Percentiles rank a stretch among this genome's conserved stretches.
Evolutionary conservation across 2,329 filamentous ascomycete genomes (phyloP).

Genomic region (Colletotrichum simmondsii): DNA sequence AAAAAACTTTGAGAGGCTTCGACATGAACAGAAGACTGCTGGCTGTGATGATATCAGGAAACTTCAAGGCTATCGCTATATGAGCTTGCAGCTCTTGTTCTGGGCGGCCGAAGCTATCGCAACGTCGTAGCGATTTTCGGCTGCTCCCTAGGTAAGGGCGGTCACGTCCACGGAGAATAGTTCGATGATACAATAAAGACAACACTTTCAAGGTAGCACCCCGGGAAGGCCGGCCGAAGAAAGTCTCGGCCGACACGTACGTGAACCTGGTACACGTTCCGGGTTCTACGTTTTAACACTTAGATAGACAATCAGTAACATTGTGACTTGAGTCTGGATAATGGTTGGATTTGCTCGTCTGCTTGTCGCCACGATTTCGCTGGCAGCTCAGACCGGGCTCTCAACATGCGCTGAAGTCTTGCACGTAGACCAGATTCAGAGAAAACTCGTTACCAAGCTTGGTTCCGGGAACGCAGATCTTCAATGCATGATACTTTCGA

Average conservation of each 20-base stretch:
- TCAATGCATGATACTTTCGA: not conserved
- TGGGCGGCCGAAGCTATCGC: not conserved
- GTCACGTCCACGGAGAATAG: not conserved
- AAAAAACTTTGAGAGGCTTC: too few species aligned
- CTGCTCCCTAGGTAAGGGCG: too few species aligned
- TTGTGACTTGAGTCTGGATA: not conserved
- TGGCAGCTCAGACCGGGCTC: not conserved
- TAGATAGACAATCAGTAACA: not conserved
- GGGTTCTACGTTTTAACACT: not conserved
- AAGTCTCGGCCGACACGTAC: not conserved
- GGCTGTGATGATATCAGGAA: too few species aligned
- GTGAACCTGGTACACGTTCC: not conserved
- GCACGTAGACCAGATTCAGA: accelerated
- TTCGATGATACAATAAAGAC: not conserved
- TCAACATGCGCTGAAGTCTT: not conserved
- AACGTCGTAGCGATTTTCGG: not conserved
- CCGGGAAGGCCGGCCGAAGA: not conserved
- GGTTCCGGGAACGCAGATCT: not conserved
- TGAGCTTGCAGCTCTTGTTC: too few species aligned
- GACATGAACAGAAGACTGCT: too few species aligned
- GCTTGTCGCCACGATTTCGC: not conserved
- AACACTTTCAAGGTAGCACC: not conserved
- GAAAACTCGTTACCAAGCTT: not conserved
- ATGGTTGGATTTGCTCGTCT: not conserved
- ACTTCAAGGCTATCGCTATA: too few species aligned